Percentiles rank a stretch among this genome's conserved stretches.
Conservation (phyloP, 495 filamentous ascomycete genomes). For the Hypoxylon intermedium region DNA sequence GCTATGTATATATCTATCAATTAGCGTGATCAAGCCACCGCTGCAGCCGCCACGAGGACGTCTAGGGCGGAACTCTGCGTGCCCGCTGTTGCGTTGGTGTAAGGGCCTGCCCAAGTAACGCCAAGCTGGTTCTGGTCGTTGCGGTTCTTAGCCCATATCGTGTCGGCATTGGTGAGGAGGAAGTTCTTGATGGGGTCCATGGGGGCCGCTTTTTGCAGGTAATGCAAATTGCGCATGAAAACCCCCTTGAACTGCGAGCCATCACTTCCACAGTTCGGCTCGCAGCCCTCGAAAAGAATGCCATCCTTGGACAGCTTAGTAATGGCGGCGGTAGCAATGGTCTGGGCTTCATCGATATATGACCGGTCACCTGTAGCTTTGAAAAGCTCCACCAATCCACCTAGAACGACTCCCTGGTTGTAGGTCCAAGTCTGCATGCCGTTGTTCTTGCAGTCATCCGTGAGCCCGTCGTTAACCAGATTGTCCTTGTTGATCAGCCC, state of each 20-base stretch:
- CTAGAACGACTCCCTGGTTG: constrained; percentile 81
- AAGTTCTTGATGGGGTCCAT: constrained; percentile 59
- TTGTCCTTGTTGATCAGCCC: constrained; percentile 71
- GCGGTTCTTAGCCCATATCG: constrained; percentile 71
- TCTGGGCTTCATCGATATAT: constrained; percentile 63
- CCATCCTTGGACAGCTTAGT: constrained; percentile 59
- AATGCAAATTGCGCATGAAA: constrained; percentile 73
- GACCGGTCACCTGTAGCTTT: constrained; percentile 59
- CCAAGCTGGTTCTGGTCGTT: constrained; percentile 59
- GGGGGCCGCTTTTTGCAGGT: constrained; percentile 61
- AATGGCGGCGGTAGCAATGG: constrained; percentile 72
- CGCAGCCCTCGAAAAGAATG: constrained; percentile 71
- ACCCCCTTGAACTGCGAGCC: constrained; percentile 80
- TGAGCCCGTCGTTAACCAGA: constrained; percentile 75
- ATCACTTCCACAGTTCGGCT: constrained; percentile 67
- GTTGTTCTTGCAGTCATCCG: constrained; percentile 67
- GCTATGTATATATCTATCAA: constrained; percentile 6
- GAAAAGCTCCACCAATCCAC: constrained; percentile 72
- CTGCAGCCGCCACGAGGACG: constrained; percentile 70
- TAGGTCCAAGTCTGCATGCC: constrained; percentile 71
- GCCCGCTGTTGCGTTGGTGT: constrained; percentile 54
- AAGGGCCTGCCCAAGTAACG: constrained; percentile 66
- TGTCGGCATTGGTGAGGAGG: constrained; percentile 67
- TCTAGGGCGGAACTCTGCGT: constrained; percentile 74
- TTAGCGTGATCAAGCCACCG: constrained; percentile 35